Evolutionary conservation across 768 basidiomycete species (phyloP), one percentile per base, ranked within the genome.

Genomic region (Crassisporium funariophilum): DNA sequence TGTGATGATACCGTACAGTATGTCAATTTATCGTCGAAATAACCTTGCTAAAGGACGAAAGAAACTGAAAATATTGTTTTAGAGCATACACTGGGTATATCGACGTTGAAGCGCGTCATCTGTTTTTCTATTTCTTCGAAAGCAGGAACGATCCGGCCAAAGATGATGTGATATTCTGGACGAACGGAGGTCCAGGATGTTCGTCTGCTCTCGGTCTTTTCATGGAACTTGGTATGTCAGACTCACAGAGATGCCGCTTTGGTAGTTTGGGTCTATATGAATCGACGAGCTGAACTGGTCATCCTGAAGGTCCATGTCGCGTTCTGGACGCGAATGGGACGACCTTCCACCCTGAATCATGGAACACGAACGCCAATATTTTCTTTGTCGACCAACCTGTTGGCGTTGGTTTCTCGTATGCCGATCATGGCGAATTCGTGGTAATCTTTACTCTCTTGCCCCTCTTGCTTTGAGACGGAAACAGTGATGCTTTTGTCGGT

Each of bases 61-160:
- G n/a, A n/a, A n/a, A n/a, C 36, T 25, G 4, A 41, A 46, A 8
- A 24, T 19, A 34, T 9, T 29, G 15, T 11, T 24, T 27, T 23
- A 83, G 79, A 17, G 63, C 74, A 1, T 86, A 81, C 58, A 83
- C 82, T 0, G 84, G 84, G 7, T 85, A 85, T 56, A 82, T 86
- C 42, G 84, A 85, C 50, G 72, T 83, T 33, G 70, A 80, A 53
- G 71, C 81, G 2, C 71, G 80, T 3, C 83, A 84, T 56, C 52
- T 85, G 10, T 84, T 84, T 60, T 88, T 88, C 71, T 86, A 85
- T 67, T 88, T 88, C 62, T 89, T 88, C 59, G 84, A 89, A 60
- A 83, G 81, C 47, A 67, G 88, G 41, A 75, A 63, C 41, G 68
- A 83, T 46, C 82, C 83, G 3, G 74, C 71, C 21, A 76, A 65